Evolutionary conservation across 1,284 basidiomycete species (phyloP), one percentile per base, ranked within the genome.

Genomic region (Inonotus hispidus): DNA sequence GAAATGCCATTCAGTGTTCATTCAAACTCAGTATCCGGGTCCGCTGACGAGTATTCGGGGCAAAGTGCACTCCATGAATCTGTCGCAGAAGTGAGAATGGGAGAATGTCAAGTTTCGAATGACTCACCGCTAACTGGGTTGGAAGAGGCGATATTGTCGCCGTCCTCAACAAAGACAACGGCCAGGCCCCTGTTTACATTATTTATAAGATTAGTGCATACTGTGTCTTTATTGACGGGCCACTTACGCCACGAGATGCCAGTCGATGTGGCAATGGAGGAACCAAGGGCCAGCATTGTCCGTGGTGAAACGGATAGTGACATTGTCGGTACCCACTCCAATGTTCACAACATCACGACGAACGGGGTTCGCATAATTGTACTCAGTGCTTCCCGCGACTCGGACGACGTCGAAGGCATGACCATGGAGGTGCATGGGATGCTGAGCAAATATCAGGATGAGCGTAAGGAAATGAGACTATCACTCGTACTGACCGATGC

Each of bases 281-380:
- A 80, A 71, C 78, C 79, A 80, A 2, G 79, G 79, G 0, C 78
- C 79, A 38, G 79, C 67, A 61, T 81, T 82, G 59, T 80, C 74
- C 0, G 79, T 80, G 52, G 58, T 64, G 57, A 69, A 72, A 14
- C 76, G 72, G 58, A 78, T 71, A 10, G 71, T 72, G 6, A 73
- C 70, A 47, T 71, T 70, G 32, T 57, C 56, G 14, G 59, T 58
- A 8, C 63, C 65, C 37, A 49, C 56, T 56, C 75, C 75, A 37
- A 69, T 70, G 54, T 63, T 68, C 8, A 76, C 72, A 8, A 75
- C 74, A 61, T 79, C 77, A n/a, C 69, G 64, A 64, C 69, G 65
- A 41, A 73, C 69, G 27, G 75, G 75, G 63, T 76, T 73, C 0
- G 55, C 64, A 63, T 72, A 76, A 66, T 77, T 76, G 64, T 73